Base-by-base conservation (phyloP, 148 eudicot genomes). In the Fallopia convolvulus region DNA sequence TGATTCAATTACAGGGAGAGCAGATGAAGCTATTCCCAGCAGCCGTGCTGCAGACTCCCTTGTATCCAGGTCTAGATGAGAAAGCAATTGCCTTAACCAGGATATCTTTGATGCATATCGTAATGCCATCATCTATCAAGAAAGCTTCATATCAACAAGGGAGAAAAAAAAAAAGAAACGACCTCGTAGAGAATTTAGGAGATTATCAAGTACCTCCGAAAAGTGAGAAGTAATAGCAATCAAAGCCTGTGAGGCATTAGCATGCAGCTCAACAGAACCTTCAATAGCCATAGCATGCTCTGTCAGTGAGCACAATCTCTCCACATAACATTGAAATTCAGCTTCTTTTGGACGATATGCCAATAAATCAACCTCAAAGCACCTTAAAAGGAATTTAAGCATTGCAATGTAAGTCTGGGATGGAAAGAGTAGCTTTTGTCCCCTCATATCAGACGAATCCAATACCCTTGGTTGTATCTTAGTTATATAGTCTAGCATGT, bases 281-380 rank as follows among this genome's bases (percentile, higher is more conserved):
- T 92, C 99, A 82, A 85, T 83, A 56, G 90, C 92, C 97, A 94
- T 88, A 72, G 92, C 97, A 90, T 94, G 92, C 80, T 94, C 99
- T 52, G 90, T 76, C 47, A 94, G 86, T 73, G 88, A 87, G 83
- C 92, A 94, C 83, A 92, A 78, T 18, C 72, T 80, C 63, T 86
- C 97, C 74, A 89, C 83, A 42, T 90, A 80, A 55, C 78, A 78
- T 79, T 84, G 81, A 79, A 82, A 77, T 44, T 86, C 90, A 74
- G 86, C 20, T 41, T 80, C 70, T 77, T 77, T 85, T 61, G 81
- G 80, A 70, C 65, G 77, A 60, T 75, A 80, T 77, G 84, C 83
- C 26, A 79, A 78, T 80, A 81, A 75, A 70, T 89, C 97, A 50
- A 86, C 86, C 84, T 90, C 96, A 76, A 94, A 92, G 86, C 97